phyloP scores from a whole-genome alignment of 345 rosid genomes.

The Carallia pectinifolia region DNA sequence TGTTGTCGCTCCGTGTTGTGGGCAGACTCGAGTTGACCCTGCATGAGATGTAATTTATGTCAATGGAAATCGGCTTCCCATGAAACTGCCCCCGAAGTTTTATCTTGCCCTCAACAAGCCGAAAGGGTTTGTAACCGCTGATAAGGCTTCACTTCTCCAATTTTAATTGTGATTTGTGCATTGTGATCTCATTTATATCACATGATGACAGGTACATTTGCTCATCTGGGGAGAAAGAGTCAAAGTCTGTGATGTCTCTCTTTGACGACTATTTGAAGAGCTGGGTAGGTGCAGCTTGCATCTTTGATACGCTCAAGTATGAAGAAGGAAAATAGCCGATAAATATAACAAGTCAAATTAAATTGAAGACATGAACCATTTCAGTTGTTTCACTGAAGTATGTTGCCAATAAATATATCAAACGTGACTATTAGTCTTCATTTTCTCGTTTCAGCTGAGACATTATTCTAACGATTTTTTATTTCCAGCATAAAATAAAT shows the following conservation, averaged over 20 bases:
- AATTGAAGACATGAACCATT: not conserved
- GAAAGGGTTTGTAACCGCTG: slow-evolving; percentile 63
- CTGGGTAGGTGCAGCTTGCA: slow-evolving; percentile 53
- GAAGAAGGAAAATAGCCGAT: too few relatives aligned
- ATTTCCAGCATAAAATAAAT: slow-evolving; percentile 57
- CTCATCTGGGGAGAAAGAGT: slow-evolving; percentile 84
- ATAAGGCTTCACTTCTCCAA: not conserved
- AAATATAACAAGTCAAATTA: not conserved
- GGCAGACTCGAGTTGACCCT: slow-evolving; percentile 90
- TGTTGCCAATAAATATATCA: too few relatives aligned
- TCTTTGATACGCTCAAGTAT: too few relatives aligned
- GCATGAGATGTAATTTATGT: slow-evolving; percentile 74
- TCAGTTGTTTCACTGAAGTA: not conserved
- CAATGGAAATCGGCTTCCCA: slow-evolving; percentile 84
- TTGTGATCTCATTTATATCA: slow-evolving; percentile 8
- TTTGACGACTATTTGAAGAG: slow-evolving; percentile 65
- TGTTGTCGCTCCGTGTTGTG: slow-evolving; percentile 10
- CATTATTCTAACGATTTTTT: slow-evolving; percentile 7
- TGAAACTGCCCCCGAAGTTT: slow-evolving; percentile 82
- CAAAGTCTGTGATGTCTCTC: slow-evolving; percentile 58
- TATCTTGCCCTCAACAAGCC: slow-evolving; percentile 95
- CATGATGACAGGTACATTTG: slow-evolving; percentile 73
- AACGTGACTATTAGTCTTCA: not conserved
- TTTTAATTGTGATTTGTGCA: not conserved
- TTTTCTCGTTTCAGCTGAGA: not conserved